Evolutionary conservation across 345 rosid species (phyloP), one percentile per base, ranked within the genome.

Genomic region (Linum tenue): DNA sequence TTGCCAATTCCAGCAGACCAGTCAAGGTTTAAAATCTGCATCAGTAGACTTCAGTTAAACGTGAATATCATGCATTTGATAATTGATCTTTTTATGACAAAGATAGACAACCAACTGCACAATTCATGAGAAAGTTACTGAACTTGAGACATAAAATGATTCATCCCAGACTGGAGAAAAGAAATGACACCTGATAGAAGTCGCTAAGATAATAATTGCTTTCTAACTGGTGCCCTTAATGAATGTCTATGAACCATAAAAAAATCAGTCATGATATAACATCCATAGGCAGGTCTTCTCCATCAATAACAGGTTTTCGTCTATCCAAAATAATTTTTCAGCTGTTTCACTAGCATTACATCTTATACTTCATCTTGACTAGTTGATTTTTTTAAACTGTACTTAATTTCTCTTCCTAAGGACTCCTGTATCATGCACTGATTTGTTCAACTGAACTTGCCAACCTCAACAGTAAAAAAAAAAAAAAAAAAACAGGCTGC

Each of bases 11-110:
- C 77, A 65, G 67, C 39, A 38, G 77, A 69, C 73, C 73, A 73
- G 39, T 73, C 70, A 55, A 73, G 72, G 55, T 65, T 69, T 62
- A 73, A 38, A 55, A 73, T 62, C 77, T 73, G 73, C 41, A 43
- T 44, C 51, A 44, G 12, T 44, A 14, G 51, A 44, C 51, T 44
- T 44, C 51, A 44, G 12, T 44, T 22, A 22, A 22, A 22, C 31
- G 31, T 22, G 31, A 22, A 22, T 22, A 22, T 22, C 31, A 22
- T 22, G 31, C 31, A 22, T 22, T 44, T 14, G 12, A 44, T 44
- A 44, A 7, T 5, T 44, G 51, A 7, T 44, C 51, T 44, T 44
- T 22, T 22, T 44, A 5, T 9, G 51, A 44, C 51, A 44, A 44
- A 44, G 8, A 44, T 8, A 44, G 31, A 22, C 31, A 22, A 22